Evolutionary conservation across 2,329 filamentous ascomycete species (phyloP).

Genomic region (Hypoxylon rubiginosum): DNA sequence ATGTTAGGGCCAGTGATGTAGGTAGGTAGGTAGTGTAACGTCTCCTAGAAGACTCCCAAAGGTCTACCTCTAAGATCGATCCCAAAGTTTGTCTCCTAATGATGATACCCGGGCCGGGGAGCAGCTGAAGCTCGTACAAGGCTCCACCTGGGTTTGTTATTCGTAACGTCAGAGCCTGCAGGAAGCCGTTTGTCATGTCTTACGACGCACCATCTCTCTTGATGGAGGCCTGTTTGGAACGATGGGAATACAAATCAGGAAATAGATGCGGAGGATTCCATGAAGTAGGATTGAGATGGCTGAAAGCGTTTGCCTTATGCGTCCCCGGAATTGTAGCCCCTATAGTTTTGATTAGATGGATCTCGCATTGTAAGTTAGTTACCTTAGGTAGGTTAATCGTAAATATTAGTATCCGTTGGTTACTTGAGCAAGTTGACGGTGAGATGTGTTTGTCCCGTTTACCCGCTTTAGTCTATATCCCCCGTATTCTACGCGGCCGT

Average conservation of each 20-base stretch:
- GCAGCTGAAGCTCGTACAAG: slow-evolving; percentile 22
- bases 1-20: neutral
- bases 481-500: too few relatives aligned
- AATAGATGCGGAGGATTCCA: neutral
- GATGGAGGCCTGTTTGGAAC: slow-evolving; percentile 11
- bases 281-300: neutral
- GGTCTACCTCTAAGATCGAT: too few relatives aligned
- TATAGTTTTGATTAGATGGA: neutral
- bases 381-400: too few relatives aligned
- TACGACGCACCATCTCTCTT: slow-evolving; percentile 23
- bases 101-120: slow-evolving; percentile 2
- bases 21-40: neutral
- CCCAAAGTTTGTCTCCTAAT: slow-evolving; percentile 11
- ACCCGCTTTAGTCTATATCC: neutral
- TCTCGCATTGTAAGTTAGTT: neutral
- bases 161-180: slow-evolving; percentile 23
- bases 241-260: slow-evolving; percentile 4
- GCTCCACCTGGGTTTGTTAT: slow-evolving; percentile 25
- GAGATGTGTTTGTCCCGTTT: slow-evolving; percentile 28
- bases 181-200: slow-evolving; percentile 32
- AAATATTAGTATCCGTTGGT: too few relatives aligned
- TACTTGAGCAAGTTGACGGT: neutral
- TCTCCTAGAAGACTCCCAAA: too few relatives aligned
- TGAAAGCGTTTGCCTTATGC: neutral
- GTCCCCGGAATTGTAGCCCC: neutral